Base-by-base conservation (phyloP, 2,329 filamentous ascomycete species). In the Penicillium corylophilum region DNA sequence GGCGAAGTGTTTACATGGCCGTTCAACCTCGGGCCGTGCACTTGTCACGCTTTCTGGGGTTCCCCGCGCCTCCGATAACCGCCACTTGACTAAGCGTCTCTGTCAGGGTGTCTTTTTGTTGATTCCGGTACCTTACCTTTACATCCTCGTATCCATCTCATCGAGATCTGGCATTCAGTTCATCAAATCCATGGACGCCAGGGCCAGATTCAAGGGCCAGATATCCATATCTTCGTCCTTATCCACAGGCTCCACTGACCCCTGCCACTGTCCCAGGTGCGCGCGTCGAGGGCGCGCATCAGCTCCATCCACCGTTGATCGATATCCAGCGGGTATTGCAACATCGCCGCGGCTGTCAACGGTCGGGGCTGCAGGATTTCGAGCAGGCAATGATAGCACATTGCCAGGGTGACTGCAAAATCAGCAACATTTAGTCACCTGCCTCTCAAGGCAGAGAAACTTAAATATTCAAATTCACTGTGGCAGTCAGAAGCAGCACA, bases 41-140 rank as follows among this genome's bases (percentile, higher is more conserved):
- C 13, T 39, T 29, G 46, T 28, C 15, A 23, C 35, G 24, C 22
- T 40, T 24, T 18, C 48, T 55, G 48, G 42, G 49, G 52, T 46
- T 50, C 46, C 46, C 51, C 51, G 33, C 48, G 35, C 20, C 41
- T 51, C 48, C 51, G 51, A 54, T 47, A 50, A 53, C 42, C 51
- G 51, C 51, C 16, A 46, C 28, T 33, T 53, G 42, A 53, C 46
- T 53, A 49, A 53, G 42, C 51, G 9, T 28, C 24, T 13, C 45
- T 13, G 13, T 10, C 26, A 5, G n/a, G 18, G 9, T 39, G 36
- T 10, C 10, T 3, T 13, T 39, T 23, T 39, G 10, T 39, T 39
- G 13, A 18, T 10, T 39, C 18, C 36, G 36, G 18, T 39, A 16
- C 31, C 18, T 31, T 15, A 31, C 29, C 29, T 31, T 31, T 6